Percentiles rank a stretch among this genome's conserved stretches.
These are phyloP conservation scores for Alternaria consortialis DNA, from an alignment of 2,329 filamentous ascomycete genomes.

Conservation along the genomic window DNA sequence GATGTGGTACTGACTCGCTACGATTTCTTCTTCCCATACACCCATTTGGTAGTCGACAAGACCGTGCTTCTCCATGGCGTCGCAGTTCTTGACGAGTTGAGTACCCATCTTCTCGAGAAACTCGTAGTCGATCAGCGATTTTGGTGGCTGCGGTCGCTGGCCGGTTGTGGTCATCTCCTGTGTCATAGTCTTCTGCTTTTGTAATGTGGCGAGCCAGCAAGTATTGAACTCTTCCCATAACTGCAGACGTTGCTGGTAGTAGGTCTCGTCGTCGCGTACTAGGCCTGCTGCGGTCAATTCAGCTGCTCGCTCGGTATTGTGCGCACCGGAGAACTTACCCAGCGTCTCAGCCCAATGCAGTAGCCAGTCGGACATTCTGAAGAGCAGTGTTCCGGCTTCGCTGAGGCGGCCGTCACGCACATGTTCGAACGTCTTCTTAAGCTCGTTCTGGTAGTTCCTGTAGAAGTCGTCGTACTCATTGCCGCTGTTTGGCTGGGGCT, in stretches of 20 bases:
- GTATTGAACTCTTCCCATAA: slow-evolving; percentile 96
- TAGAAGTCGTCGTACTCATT: slow-evolving; percentile 73
- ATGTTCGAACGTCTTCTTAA: slow-evolving; percentile 74
- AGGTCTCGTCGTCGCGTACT: slow-evolving; percentile 79
- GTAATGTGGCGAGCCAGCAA: slow-evolving; percentile 84
- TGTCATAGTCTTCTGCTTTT: slow-evolving; percentile 81
- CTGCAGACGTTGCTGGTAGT: slow-evolving; percentile 78
- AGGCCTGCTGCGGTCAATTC: slow-evolving; percentile 75
- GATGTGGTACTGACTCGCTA: slow-evolving; percentile 70
- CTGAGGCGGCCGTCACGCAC: slow-evolving; percentile 69
- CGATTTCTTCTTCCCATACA: slow-evolving; percentile 93
- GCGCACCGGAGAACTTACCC: slow-evolving; percentile 61
- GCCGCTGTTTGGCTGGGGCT: slow-evolving; percentile 52
- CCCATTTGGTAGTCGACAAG: slow-evolving; percentile 97
- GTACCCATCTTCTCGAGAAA: slow-evolving; percentile 81
- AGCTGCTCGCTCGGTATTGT: slow-evolving; percentile 48
- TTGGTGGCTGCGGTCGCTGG: slow-evolving; percentile 65
- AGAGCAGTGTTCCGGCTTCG: slow-evolving; percentile 66
- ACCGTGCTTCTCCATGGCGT: slow-evolving; percentile 88
- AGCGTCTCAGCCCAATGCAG: slow-evolving; percentile 71
- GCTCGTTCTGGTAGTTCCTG: slow-evolving; percentile 65
- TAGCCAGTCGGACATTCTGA: slow-evolving; percentile 72
- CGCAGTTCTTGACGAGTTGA: slow-evolving; percentile 82
- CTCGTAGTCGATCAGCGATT: slow-evolving; percentile 72
- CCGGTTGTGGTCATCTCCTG: slow-evolving; percentile 67